A percentile compares a stretch with the other conserved stretches of the same genome.
Conservation (phyloP, 2,329 filamentous ascomycete species). For the Diplodia corticola region DNA sequence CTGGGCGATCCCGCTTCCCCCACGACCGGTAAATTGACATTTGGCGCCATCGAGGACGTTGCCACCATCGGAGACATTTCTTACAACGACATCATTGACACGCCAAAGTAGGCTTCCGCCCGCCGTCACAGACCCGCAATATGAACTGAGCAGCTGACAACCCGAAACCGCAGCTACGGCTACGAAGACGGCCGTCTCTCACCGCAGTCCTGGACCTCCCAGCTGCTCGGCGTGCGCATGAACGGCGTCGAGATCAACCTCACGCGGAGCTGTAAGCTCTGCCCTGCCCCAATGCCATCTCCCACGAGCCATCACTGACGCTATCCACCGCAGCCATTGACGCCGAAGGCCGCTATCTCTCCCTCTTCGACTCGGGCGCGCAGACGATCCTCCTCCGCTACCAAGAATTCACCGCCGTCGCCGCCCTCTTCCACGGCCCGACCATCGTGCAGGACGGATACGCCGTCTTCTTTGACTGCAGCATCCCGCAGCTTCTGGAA, state of each 20-base stretch:
- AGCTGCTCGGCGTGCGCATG: background rate
- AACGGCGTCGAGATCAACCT: constrained; percentile 12
- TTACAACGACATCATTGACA: constrained; percentile 4
- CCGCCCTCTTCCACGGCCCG: background rate
- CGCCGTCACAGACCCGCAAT: too few relatives aligned
- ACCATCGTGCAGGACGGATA: constrained; percentile 1
- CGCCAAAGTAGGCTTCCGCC: background rate
- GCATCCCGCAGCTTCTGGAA: constrained; percentile 1
- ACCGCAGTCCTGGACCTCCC: background rate
- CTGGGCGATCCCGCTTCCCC: background rate
- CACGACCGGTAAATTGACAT: background rate
- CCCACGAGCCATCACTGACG: too few relatives aligned
- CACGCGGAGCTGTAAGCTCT: background rate
- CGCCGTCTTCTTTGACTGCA: constrained; percentile 8
- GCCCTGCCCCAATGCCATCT: background rate
- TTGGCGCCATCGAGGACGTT: background rate
- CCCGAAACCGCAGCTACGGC: background rate
- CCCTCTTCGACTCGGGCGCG: background rate
- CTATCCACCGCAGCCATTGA: background rate
- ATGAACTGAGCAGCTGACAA: background rate
- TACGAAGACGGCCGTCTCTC: background rate
- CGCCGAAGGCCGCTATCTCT: constrained; percentile 3
- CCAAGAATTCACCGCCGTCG: background rate
- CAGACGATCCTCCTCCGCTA: constrained; percentile 1
- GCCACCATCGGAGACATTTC: background rate